Evolutionary conservation across 495 filamentous ascomycete species (phyloP).

Genomic region (Aspergillus sclerotioniger): DNA sequence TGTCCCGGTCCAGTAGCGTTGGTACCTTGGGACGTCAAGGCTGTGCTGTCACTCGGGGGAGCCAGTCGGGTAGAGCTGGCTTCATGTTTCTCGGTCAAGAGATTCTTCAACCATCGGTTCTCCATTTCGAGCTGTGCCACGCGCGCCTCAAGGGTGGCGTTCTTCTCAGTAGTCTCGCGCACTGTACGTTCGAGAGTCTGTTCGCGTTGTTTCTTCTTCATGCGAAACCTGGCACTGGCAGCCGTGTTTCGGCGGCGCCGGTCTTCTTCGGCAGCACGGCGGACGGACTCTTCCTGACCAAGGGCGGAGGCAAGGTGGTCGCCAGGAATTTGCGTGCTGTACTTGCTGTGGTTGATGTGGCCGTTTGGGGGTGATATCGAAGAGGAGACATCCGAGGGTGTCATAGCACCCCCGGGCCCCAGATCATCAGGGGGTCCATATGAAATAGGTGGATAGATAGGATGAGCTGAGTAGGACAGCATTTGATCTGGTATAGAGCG

Average conservation of each 20-base stretch:
- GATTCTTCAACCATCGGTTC: slow-evolving; percentile 93
- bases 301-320: slow-evolving; percentile 43
- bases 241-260: slow-evolving; percentile 96
- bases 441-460: slow-evolving; percentile 46
- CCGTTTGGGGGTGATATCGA: slow-evolving; percentile 50
- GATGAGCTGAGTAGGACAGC: slow-evolving; percentile 44
- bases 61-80: slow-evolving; percentile 27
- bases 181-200: slow-evolving; percentile 85
- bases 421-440: slow-evolving; percentile 42
- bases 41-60: slow-evolving; percentile 28
- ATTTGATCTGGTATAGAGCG: slow-evolving; percentile 45
- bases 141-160: slow-evolving; percentile 70
- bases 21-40: slow-evolving; percentile 25
- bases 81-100: slow-evolving; percentile 88
- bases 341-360: slow-evolving; percentile 45
- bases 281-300: slow-evolving; percentile 51
- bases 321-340: slow-evolving; percentile 45
- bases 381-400: slow-evolving; percentile 47
- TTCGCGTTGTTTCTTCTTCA: slow-evolving; percentile 99
- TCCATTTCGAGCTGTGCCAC: slow-evolving; percentile 89
- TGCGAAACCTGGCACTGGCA: slow-evolving; percentile 88
- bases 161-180: slow-evolving; percentile 88
- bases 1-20: slow-evolving; percentile 29
- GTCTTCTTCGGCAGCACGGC: slow-evolving; percentile 89
- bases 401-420: slow-evolving; percentile 39